Percentiles rank a stretch among this genome's conserved stretches.
Evolutionary conservation across 495 filamentous ascomycete species (phyloP).

Genomic region (Aspergillus taichungensis): DNA sequence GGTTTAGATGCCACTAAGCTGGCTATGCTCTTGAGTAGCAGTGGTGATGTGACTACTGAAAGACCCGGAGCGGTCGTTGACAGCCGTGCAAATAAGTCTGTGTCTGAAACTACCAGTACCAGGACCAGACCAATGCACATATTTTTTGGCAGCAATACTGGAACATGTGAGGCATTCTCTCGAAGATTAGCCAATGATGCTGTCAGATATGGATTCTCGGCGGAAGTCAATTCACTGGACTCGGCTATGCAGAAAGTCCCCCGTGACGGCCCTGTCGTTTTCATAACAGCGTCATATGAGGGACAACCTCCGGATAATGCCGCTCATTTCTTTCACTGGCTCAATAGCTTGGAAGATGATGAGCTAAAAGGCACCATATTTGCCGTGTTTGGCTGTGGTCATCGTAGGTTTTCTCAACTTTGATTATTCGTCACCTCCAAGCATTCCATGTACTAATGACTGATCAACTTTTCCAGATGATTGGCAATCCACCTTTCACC

Average conservation of each 20-base stretch:
- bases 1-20: constrained; percentile 50
- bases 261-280: constrained; percentile 51
- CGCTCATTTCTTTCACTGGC: constrained; percentile 57
- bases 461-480: constrained; percentile 23
- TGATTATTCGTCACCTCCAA: background rate
- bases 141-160: constrained; percentile 67
- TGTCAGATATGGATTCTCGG: constrained; percentile 45
- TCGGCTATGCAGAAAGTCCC: constrained; percentile 53
- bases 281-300: constrained; percentile 67
- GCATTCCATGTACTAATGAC: constrained; percentile 12
- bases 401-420: constrained; percentile 18
- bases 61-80: constrained; percentile 4
- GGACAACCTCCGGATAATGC: constrained; percentile 71
- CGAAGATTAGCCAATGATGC: constrained; percentile 53
- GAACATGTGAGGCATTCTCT: constrained; percentile 66
- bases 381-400: constrained; percentile 50
- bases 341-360: constrained; percentile 42
- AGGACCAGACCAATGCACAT: constrained; percentile 46
- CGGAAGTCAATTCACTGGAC: constrained; percentile 50
- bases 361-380: constrained; percentile 48
- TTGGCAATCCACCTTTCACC: constrained; percentile 66
- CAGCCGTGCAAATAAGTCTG: too few species aligned
- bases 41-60: constrained; percentile 2
- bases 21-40: constrained; percentile 38
- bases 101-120: too few species aligned